Evolutionary conservation across 2,329 filamentous ascomycete genomes (phyloP), one percentile per base, ranked within the genome.

Genomic region (Plectosphaerella plurivora): DNA sequence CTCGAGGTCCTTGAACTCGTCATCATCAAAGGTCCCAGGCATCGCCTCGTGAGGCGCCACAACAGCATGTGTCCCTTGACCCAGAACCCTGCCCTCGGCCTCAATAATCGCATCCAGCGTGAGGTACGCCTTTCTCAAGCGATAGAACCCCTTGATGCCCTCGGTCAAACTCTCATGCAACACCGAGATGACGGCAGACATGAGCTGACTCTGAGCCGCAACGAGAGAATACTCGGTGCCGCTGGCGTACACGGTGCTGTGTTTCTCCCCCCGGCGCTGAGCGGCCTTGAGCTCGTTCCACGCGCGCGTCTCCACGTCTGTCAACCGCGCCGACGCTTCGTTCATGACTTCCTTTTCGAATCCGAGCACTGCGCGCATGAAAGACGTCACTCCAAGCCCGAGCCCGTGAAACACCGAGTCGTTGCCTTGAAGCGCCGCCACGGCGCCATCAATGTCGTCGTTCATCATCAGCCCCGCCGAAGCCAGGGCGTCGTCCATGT

Each of bases 81-180:
- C 61, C 5, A 75, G 51, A 0, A 64, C 65, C 55, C 79, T 83
- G 22, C 79, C 79, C 69, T 96, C 92, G 35, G 86, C 81, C 55
- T 88, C 81, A 64, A 92, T 78, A 51, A 99, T 89, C 10, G 78
- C 79, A 62, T 96, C 88, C 4, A 99, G 75, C 0, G 91, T 87
- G 39, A 91, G 74, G 63, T 89, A 97, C 0, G 93, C 93, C 66
- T 95, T 96, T 56, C 93, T 81, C 60, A 97, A 71, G 69, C 94
- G 96, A 65, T 96, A 95, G 64, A 97, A 97, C 6, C 91, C 91
- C 69, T 87, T 91, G 67, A 97, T 82, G 15, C 86, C 91, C 67
- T 97, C 94, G 0, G 92, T 93, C 61, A 97, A 72, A 65, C 89
- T 96, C 73, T 97, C 94, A 59, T 95, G 95, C 61, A 97, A 73